Evolutionary conservation across 2,329 filamentous ascomycete species (phyloP), one percentile per base, ranked within the genome.

Genomic region (Diaporthe humulicola): DNA sequence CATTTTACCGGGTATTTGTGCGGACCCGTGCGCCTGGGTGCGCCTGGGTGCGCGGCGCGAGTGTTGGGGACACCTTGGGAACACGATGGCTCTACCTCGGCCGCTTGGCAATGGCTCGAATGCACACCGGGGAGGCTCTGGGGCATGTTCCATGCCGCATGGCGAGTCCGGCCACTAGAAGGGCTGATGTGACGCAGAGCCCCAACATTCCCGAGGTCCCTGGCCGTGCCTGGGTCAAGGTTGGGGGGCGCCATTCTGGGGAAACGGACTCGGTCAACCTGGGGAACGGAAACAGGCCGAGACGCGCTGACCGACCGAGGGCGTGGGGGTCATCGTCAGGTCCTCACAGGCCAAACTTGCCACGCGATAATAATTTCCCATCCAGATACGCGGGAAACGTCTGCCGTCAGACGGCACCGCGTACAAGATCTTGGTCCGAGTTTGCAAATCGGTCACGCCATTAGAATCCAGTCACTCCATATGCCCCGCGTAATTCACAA

Each of bases 261-360:
- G 70, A 64, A 72, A 56, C 70, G 57, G 70, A 72, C 48, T 64
- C 70, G 25, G 70, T 72, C 70, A 64, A 64, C 70, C 70, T 72
- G 70, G 70, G 70, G 70, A 54, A 64, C 70, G 70, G 70, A 64
- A 45, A 52, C 38, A 64, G 70, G 48, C 70, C 70, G 70, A 72
- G 70, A 30, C 36, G 48, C 64, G 33, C 33, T 69, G 48, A 22
- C 48, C 48, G 64, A 52, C 48, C 4, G 15, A 22, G n/a, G 5
- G 64, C 64, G 64, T 69, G 64, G 64, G 64, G 64, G 64, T 69
- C 64, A 54, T 69, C 22, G 61, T 52, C 45, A 52, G 61, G 61
- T 67, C 61, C 61, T 17, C 45, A 38, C 64, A 52, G 64, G 45
- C 48, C 45, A 54, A 67, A 38, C 30, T 69, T 22, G 64, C 64